phyloP scores from a whole-genome alignment of 1,139 yeast genomes.

The Eremothecium coryli region DNA sequence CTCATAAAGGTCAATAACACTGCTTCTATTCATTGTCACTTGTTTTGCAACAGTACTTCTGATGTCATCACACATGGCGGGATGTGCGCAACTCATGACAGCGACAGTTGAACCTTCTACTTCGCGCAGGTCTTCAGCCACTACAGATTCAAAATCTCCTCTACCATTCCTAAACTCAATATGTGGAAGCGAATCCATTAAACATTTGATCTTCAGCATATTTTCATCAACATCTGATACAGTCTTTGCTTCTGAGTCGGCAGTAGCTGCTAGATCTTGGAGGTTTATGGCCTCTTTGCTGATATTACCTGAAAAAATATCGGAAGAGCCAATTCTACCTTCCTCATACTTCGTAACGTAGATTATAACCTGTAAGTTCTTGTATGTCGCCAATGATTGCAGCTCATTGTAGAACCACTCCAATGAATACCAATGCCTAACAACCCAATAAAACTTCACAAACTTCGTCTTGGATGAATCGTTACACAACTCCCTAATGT shows the following conservation, averaged over 20 bases:
- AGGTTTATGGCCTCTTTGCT: neutral
- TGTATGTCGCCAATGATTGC: conserved; percentile 7
- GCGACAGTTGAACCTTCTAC: conserved; percentile 32
- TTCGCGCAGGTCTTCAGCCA: conserved; percentile 33
- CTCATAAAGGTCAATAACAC: conserved; percentile 5
- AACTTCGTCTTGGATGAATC: conserved; percentile 15
- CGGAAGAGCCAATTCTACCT: conserved; percentile 7
- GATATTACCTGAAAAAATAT: conserved; percentile 2
- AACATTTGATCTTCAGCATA: neutral
- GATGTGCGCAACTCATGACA: conserved; percentile 42
- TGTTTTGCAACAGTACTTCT: conserved; percentile 30
- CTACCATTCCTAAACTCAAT: conserved; percentile 40
- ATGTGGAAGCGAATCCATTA: conserved; percentile 24
- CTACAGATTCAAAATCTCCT: conserved; percentile 36
- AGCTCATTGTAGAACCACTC: conserved; percentile 14
- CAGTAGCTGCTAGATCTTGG: neutral
- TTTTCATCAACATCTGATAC: neutral
- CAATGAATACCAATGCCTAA: conserved; percentile 33
- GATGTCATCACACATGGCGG: conserved; percentile 44
- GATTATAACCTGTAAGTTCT: conserved; percentile 10
- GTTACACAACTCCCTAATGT: conserved; percentile 26
- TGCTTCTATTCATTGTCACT: conserved; percentile 4
- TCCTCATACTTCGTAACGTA: conserved; percentile 14
- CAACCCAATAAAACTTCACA: conserved; percentile 42
- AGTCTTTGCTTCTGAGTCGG: neutral